Base-by-base conservation (phyloP, 2,329 filamentous ascomycete genomes). In the Hymenoscyphus albidus region DNA sequence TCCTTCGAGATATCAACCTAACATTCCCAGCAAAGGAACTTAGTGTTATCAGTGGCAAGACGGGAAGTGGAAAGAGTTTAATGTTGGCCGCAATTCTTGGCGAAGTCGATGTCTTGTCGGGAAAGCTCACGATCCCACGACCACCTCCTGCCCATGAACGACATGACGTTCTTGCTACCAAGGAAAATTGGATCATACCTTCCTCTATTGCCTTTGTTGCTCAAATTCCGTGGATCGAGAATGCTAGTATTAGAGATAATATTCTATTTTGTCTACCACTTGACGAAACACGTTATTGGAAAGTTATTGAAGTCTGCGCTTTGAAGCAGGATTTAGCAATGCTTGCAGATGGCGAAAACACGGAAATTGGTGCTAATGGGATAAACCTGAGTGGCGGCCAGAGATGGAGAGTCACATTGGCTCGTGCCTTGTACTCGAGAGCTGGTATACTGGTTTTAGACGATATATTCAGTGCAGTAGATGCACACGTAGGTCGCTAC, bases 321-420 rank as follows among this genome's bases (percentile, higher is more conserved):
- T 74, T 96, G 55, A 83, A 83, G 61, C 91, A 91, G 72, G 92
- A 96, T 70, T 78, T 96, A 39, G 84, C 88, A 16, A 91, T 92
- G 80, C 81, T 96, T 16, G 79, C 85, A 0, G 89, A 94, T 72
- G 91, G 91, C 3, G 91, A 95, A 70, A 77, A 85, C 58, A 96
- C 92, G 0, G 90, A 93, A 72, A 91, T 96, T 61, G 92, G 92
- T 12, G 89, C 90, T 2, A 93, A 94, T 67, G 92, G 92, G 6
- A 91, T 95, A 70, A 93, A 94, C 70, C 80, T 96, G 6, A 92
- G 88, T 67, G 92, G 92, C 67, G 92, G 92, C 0, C 92, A 96
- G 76, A 87, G 91, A 72, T 93, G 91, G 89, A 85, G 92, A 61
- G 83, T 95, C 39, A 91, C 90, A 0, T 86, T 96, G 70, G 92